These are phyloP conservation scores for Coniochaeta prunicola DNA, from an alignment of 2,329 filamentous ascomycete species.

Conservation along the genomic window DNA sequence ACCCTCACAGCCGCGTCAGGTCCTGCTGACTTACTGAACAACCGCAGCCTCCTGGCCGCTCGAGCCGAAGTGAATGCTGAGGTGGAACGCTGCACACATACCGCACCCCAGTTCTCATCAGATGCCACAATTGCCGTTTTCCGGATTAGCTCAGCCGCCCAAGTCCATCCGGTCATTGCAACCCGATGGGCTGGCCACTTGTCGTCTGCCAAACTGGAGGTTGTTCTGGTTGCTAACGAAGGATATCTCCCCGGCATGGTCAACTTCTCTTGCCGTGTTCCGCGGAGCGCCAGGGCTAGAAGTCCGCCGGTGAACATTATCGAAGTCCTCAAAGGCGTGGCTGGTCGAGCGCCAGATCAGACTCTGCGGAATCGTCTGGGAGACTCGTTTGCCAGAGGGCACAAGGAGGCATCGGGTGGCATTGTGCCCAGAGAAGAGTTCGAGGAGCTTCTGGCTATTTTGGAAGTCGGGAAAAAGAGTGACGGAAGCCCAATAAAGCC, in stretches of 20 bases:
- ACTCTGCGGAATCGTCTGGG: constrained; percentile 43
- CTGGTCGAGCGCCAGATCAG: constrained; percentile 29
- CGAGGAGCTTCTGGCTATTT: constrained; percentile 53
- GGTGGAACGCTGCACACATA: constrained; percentile 53
- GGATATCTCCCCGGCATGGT: constrained; percentile 57
- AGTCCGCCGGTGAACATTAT: neutral
- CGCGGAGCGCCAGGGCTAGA: constrained; percentile 44
- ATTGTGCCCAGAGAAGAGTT: constrained; percentile 55
- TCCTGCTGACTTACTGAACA: constrained; percentile 43
- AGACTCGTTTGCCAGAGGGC: constrained; percentile 57
- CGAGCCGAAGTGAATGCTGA: constrained; percentile 53
- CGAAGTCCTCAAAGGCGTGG: constrained; percentile 26
- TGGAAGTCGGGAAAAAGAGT: constrained; percentile 41
- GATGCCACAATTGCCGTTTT: constrained; percentile 58
- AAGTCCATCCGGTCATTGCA: constrained; percentile 61
- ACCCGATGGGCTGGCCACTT: constrained; percentile 59
- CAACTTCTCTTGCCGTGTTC: constrained; percentile 60
- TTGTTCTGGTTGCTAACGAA: constrained; percentile 60
- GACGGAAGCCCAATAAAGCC: constrained; percentile 33
- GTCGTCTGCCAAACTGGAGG: constrained; percentile 50
- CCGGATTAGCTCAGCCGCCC: constrained; percentile 50
- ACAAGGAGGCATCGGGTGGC: constrained; percentile 61
- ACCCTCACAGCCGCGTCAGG: constrained; percentile 42
- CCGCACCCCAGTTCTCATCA: constrained; percentile 54
- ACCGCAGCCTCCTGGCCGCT: constrained; percentile 43